phyloP scores from a whole-genome alignment of 176 grass and related monocot species.

The Triticum aestivum region DNA sequence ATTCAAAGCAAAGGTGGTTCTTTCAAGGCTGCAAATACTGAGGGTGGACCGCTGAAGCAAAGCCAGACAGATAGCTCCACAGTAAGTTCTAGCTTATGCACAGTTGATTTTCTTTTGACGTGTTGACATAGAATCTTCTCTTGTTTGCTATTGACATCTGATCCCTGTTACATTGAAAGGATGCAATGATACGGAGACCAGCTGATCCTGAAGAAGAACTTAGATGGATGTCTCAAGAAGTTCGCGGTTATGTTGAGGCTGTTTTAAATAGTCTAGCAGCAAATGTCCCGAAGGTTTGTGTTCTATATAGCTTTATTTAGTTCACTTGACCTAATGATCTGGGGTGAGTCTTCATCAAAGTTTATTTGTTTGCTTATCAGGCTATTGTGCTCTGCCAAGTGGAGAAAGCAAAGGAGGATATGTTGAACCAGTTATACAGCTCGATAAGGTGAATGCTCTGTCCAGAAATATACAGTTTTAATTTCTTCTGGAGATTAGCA shows the following conservation, averaged over 20 bases:
- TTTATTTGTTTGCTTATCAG: slow-evolving; percentile 51
- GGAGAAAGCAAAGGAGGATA: slow-evolving; percentile 97
- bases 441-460: slow-evolving; percentile 67
- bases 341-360: background rate
- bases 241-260: slow-evolving; percentile 94
- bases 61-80: slow-evolving; percentile 80
- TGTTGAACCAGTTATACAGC: slow-evolving; percentile 94
- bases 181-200: slow-evolving; percentile 69
- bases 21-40: slow-evolving; percentile 56
- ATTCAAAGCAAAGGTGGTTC: slow-evolving; percentile 71
- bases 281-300: slow-evolving; percentile 90
- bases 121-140: background rate
- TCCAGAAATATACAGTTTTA: background rate
- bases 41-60: slow-evolving; percentile 70
- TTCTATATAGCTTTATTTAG: background rate
- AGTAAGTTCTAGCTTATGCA: slow-evolving; percentile 52
- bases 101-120: background rate
- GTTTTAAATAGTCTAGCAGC: slow-evolving; percentile 96
- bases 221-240: slow-evolving; percentile 99
- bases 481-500: slow-evolving; percentile 4
- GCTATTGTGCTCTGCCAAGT: slow-evolving; percentile 98
- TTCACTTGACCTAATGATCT: background rate
- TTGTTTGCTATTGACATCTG: slow-evolving; percentile 31
- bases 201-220: slow-evolving; percentile 99
- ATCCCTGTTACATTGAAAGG: slow-evolving; percentile 39